phyloP scores from a whole-genome alignment of 805 yeast species.

The Myxozyma udenii region DNA sequence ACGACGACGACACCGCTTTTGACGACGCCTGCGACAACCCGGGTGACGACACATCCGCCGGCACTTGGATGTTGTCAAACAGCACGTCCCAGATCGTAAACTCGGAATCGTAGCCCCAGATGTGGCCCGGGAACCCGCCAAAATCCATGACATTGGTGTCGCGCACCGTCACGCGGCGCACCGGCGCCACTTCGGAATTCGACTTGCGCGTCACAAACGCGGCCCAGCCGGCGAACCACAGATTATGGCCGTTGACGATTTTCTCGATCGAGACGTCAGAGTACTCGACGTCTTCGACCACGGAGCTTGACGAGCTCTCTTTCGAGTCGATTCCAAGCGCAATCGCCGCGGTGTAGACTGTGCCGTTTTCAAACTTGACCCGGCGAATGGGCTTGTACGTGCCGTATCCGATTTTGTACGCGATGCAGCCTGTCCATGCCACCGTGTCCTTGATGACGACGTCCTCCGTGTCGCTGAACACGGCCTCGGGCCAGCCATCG shows the following conservation, averaged over 20 bases:
- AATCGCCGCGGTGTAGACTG: constrained; percentile 18
- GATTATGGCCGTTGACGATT: constrained; percentile 10
- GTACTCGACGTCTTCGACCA: constrained; percentile 1
- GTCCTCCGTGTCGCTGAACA: constrained; percentile 2
- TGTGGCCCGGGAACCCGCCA: constrained; percentile 13
- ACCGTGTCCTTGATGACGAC: constrained; percentile 16
- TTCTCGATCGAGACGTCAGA: constrained; percentile 10
- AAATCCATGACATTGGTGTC: constrained; percentile 7
- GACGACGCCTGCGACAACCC: too few species aligned
- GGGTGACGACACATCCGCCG: too few species aligned
- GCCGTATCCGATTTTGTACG: constrained; percentile 23
- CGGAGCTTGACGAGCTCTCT: not conserved
- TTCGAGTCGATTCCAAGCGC: constrained; percentile 17
- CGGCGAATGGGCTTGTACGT: constrained; percentile 4
- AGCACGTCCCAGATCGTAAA: constrained; percentile 4
- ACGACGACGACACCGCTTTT: not conserved
- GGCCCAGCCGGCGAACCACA: constrained; percentile 18
- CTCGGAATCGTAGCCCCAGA: constrained; percentile 8
- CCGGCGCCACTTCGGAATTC: constrained; percentile 6
- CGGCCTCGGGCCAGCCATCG: constrained; percentile 6
- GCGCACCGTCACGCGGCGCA: constrained; percentile 6
- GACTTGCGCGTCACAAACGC: constrained; percentile 10
- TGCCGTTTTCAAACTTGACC: constrained; percentile 2
- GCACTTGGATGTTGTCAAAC: not conserved
- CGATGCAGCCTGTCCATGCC: constrained; percentile 23